Evolutionary conservation across 306 rosid species (phyloP).

Genomic region (Sicyos baderoa): DNA sequence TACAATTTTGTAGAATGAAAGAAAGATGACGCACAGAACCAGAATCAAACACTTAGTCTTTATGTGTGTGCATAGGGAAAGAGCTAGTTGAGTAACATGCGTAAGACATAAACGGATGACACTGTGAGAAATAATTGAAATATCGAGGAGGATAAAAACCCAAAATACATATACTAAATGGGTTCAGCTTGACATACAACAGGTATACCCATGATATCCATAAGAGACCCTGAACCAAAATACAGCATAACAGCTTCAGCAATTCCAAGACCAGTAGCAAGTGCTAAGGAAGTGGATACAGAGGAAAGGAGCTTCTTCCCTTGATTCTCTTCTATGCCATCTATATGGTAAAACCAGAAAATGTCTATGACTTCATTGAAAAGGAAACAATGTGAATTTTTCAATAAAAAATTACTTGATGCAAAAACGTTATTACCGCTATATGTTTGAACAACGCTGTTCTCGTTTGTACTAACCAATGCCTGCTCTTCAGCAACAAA

Average conservation of each 20-base stretch:
- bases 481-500: constrained; percentile 94
- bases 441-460: constrained; percentile 21
- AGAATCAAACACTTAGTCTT: neutral
- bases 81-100: neutral
- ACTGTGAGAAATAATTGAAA: neutral
- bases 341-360: constrained; percentile 29
- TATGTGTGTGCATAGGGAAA: neutral
- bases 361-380: neutral
- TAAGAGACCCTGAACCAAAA: constrained; percentile 62
- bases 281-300: constrained; percentile 67
- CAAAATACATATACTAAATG: neutral
- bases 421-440: constrained; percentile 28
- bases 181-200: constrained; percentile 66
- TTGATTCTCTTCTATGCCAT: constrained; percentile 27
- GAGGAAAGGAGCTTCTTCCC: constrained; percentile 65
- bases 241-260: constrained; percentile 71
- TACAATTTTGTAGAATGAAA: constrained; percentile 20
- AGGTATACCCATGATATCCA: constrained; percentile 87
- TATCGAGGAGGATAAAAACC: neutral
- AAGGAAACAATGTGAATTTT: neutral
- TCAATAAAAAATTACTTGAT: constrained; percentile 2
- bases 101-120: neutral
- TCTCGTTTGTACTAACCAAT: constrained; percentile 28
- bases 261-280: constrained; percentile 77
- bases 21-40: neutral